Evolutionary conservation across 1,284 basidiomycete species (phyloP), one percentile per base, ranked within the genome.

Genomic region (Pseudozyma hubeiensis): DNA sequence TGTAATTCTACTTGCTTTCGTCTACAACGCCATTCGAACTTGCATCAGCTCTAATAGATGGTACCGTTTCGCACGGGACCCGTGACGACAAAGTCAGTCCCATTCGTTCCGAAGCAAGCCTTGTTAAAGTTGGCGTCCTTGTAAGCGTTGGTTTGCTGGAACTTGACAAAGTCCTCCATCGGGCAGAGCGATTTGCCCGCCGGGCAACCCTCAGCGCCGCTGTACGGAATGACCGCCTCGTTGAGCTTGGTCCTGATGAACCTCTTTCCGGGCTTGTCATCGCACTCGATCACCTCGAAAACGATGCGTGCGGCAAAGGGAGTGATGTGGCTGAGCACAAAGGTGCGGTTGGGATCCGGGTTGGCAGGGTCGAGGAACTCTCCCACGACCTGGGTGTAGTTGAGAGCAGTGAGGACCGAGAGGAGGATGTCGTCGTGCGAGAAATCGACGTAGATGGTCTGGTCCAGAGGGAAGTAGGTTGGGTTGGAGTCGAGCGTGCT

Each of bases 211-310:
- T 90, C 89, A 75, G 93, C 94, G 37, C 90, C 89, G 2, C 90
- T 90, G 41, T 96, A 87, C 1, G 94, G 93, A 1, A 90, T 88
- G 1, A 94, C 91, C 4, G 92, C 94, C 81, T 97, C 94, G 85
- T 96, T 96, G 84, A 93, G 88, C 80, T 92, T 88, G 56, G 92
- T 87, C 6, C 92, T 90, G 70, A 94, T 90, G 77, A 93, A 91
- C 0, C 83, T 86, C 31, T 87, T 88, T 1, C 45, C 17, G 5
- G 43, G 43, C 19, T 61, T 50, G 7, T 34, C 55, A 7, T 61
- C 29, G 68, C 77, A 81, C 14, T 79, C 68, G 45, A 79, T 41
- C 7, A 84, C 65, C 39, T 79, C 65, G 30, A 76, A 76, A 2
- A 74, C 79, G 8, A 82, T 14, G 4, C 69, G 53, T 3, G 81